These are phyloP conservation scores for Marasmius tenuissimus DNA, from an alignment of 1,284 basidiomycete species.

Conservation along the genomic window DNA sequence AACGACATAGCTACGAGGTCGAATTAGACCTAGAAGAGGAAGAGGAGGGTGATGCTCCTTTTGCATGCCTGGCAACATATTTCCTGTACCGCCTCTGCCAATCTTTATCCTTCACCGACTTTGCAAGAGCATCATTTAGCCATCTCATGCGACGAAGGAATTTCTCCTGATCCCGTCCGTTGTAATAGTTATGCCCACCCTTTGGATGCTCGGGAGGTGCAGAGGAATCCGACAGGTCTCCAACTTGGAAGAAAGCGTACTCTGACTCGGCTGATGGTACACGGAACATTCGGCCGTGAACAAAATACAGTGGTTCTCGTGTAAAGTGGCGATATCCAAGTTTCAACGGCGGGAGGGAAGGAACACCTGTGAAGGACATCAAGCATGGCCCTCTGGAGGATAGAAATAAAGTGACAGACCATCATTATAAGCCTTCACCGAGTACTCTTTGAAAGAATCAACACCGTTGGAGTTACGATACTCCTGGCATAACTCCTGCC, in stretches of 20 bases:
- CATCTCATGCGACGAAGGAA: conserved; percentile 40
- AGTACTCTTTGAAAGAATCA: conserved; percentile 42
- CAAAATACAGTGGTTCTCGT: conserved; percentile 44
- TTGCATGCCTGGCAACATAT: conserved; percentile 13
- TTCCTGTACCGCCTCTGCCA: conserved; percentile 30
- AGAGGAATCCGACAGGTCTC: conserved; percentile 23
- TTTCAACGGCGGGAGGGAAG: conserved; percentile 45
- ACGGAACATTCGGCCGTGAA: conserved; percentile 43
- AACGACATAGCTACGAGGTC: too few relatives aligned
- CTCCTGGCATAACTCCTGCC: conserved; percentile 33
- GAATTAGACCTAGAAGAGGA: too few relatives aligned
- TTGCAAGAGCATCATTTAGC: conserved; percentile 37
- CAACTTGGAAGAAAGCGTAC: conserved; percentile 40
- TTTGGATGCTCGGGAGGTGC: conserved; percentile 32
- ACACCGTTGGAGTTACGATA: conserved; percentile 37
- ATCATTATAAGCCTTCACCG: conserved; percentile 55
- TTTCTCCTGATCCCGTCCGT: conserved; percentile 49
- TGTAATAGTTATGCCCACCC: conserved; percentile 64
- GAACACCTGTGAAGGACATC: conserved; percentile 41
- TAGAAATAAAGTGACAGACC: conserved; percentile 31
- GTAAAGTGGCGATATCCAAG: conserved; percentile 56
- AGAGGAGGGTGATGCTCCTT: not conserved
- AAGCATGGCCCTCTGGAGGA: not conserved
- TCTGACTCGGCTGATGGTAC: conserved; percentile 46
- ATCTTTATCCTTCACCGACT: conserved; percentile 15